Percentiles rank a stretch among this genome's conserved stretches.
These are phyloP conservation scores for Microbotryum lychnidis-dioicae DNA, from an alignment of 1,284 basidiomycete species.

Conservation along the genomic window DNA sequence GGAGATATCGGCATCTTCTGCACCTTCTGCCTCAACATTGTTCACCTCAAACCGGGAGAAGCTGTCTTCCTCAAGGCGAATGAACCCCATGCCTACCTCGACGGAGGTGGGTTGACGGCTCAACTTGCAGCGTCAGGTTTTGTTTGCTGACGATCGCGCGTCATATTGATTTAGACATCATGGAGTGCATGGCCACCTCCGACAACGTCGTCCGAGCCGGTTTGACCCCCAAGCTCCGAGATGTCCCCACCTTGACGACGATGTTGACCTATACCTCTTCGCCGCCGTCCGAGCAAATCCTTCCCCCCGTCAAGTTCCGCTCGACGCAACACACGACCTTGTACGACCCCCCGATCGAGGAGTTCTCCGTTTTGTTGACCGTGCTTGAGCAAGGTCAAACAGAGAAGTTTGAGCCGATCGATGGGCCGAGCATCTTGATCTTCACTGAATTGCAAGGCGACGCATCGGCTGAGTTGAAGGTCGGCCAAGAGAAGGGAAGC, in stretches of 20 bases:
- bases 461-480: constrained; percentile 37
- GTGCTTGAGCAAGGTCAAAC: constrained; percentile 47
- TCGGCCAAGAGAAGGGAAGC: constrained; percentile 47
- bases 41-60: constrained; percentile 69
- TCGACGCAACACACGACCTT: constrained; percentile 45
- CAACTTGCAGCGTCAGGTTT: neutral
- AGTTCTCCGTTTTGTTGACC: constrained; percentile 77
- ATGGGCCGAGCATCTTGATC: constrained; percentile 78
- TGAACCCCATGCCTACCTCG: constrained; percentile 93
- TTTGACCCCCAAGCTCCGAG: constrained; percentile 90
- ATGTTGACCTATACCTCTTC: constrained; percentile 80
- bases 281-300: constrained; percentile 58
- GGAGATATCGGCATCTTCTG: constrained; percentile 92
- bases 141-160: neutral
- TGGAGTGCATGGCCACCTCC: constrained; percentile 96
- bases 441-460: constrained; percentile 63
- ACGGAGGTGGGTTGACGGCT: constrained; percentile 56
- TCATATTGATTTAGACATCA: constrained; percentile 58
- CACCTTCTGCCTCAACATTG: constrained; percentile 80
- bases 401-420: constrained; percentile 55
- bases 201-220: constrained; percentile 99
- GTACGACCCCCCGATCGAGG: constrained; percentile 92
- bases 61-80: constrained; percentile 92
- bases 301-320: constrained; percentile 53
- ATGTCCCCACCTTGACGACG: constrained; percentile 78